Conservation (phyloP, 2,329 filamentous ascomycete species). For the Dactylellina drechsleri region DNA sequence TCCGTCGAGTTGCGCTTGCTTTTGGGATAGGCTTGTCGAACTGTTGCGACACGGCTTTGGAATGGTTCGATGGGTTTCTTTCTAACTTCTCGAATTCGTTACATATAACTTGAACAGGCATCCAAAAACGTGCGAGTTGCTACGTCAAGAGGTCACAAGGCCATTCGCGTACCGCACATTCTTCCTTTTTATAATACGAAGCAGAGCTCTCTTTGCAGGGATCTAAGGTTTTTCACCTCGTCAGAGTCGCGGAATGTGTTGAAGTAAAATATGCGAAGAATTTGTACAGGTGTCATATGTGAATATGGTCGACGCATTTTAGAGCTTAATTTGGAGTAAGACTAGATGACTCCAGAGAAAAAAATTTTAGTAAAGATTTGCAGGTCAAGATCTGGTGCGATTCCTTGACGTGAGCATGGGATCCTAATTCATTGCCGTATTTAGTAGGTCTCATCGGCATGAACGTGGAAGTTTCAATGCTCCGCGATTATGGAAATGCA, state of each 20-base stretch:
- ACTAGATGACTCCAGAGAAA: neutral
- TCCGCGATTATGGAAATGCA: conserved; percentile 1
- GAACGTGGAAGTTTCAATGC: conserved; percentile 26
- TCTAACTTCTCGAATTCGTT: conserved; percentile 3
- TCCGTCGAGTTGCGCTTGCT: neutral
- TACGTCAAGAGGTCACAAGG: conserved; percentile 16
- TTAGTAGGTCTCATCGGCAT: conserved; percentile 17
- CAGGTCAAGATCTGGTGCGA: conserved; percentile 22
- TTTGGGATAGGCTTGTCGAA: conserved; percentile 7
- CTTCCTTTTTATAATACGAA: too few species aligned
- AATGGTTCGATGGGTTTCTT: conserved; percentile 32
- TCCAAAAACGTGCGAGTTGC: neutral
- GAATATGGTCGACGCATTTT: conserved; percentile 12
- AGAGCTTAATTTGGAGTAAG: conserved; percentile 31
- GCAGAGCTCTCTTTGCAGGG: neutral
- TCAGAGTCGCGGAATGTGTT: conserved; percentile 48
- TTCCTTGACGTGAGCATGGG: conserved; percentile 3
- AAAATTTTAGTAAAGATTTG: conserved; percentile 14
- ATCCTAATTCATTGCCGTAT: conserved; percentile 31
- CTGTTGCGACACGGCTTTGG: conserved; percentile 10
- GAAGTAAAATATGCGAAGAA: conserved; percentile 11
- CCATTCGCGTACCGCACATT: neutral
- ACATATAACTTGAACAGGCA: conserved; percentile 8
- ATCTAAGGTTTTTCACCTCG: conserved; percentile 8
- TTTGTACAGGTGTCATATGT: conserved; percentile 20